phyloP scores from a whole-genome alignment of 495 filamentous ascomycete species.

The Penicillium steckii region DNA sequence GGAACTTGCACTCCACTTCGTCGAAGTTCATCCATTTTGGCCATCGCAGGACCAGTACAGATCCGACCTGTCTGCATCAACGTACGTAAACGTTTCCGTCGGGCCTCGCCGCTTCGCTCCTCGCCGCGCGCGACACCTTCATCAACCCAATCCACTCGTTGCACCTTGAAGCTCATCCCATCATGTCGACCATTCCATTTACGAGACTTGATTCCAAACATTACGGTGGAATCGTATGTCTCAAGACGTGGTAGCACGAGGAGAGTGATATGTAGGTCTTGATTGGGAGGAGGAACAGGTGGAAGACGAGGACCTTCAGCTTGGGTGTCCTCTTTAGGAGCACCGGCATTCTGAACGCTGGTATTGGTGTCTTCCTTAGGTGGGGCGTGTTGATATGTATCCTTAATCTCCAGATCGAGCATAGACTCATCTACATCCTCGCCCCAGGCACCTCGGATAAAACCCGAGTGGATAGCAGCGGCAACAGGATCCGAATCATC shows the following conservation, averaged over 20 bases:
- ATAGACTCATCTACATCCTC: conserved; percentile 68
- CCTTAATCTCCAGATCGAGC: conserved; percentile 60
- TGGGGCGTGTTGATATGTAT: conserved; percentile 40
- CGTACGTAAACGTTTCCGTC: conserved; percentile 57
- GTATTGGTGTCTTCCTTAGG: conserved; percentile 21
- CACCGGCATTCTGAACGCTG: conserved; percentile 2
- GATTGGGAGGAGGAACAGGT: conserved; percentile 46
- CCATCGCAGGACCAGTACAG: conserved; percentile 45
- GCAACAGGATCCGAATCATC: conserved; percentile 95
- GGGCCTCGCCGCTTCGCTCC: conserved; percentile 60
- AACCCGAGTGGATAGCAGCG: conserved; percentile 90
- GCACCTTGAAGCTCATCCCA: conserved; percentile 85
- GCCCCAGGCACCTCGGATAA: conserved; percentile 84
- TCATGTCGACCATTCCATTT: conserved; percentile 71
- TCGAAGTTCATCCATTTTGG: conserved; percentile 44
- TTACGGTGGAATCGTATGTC: conserved; percentile 67
- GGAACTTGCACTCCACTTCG: conserved; percentile 35
- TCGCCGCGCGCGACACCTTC: conserved; percentile 64
- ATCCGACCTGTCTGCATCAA: conserved; percentile 47
- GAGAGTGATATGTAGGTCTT: conserved; percentile 81
- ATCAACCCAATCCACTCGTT: conserved; percentile 77
- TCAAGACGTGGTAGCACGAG: conserved; percentile 78
- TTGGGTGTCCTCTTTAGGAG: conserved; percentile 13
- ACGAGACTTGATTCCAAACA: conserved; percentile 78
- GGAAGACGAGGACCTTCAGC: conserved; percentile 37